Conservation (phyloP, 768 basidiomycete species). For the Holtermanniella nyarrowii region DNA sequence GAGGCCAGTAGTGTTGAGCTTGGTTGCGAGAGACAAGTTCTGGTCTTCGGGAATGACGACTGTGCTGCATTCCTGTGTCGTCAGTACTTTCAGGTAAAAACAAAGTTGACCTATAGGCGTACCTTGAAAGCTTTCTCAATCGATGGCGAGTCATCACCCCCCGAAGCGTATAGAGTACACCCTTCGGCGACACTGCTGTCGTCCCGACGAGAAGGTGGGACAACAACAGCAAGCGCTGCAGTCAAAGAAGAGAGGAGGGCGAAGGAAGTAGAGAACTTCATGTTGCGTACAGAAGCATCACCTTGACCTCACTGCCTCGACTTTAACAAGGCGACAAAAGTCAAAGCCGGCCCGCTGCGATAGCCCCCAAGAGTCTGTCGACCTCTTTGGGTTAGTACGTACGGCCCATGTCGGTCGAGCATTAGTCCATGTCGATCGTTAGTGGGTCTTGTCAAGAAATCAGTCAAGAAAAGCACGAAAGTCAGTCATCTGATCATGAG, state of each 20-base stretch:
- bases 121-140: background rate
- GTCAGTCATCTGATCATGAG: too few relatives aligned
- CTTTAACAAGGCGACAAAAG: too few relatives aligned
- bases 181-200: background rate
- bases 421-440: too few relatives aligned
- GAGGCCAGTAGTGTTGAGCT: slow-evolving; percentile 32
- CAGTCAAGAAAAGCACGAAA: too few relatives aligned
- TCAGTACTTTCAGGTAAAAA: background rate
- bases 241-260: background rate
- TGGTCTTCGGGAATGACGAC: background rate
- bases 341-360: too few relatives aligned
- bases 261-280: background rate
- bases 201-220: background rate
- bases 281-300: background rate
- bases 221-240: too few relatives aligned
- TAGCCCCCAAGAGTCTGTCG: too few relatives aligned
- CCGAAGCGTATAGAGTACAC: background rate
- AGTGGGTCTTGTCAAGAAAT: too few relatives aligned
- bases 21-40: background rate
- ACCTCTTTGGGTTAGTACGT: too few relatives aligned
- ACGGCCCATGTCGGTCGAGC: too few relatives aligned
- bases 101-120: too few relatives aligned
- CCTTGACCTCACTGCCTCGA: too few relatives aligned
- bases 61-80: background rate
- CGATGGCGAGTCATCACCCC: background rate